These are phyloP conservation scores for Apophysomyces ossiformis DNA, from an alignment of 371 early-diverging fungal genomes.

Conservation along the genomic window DNA sequence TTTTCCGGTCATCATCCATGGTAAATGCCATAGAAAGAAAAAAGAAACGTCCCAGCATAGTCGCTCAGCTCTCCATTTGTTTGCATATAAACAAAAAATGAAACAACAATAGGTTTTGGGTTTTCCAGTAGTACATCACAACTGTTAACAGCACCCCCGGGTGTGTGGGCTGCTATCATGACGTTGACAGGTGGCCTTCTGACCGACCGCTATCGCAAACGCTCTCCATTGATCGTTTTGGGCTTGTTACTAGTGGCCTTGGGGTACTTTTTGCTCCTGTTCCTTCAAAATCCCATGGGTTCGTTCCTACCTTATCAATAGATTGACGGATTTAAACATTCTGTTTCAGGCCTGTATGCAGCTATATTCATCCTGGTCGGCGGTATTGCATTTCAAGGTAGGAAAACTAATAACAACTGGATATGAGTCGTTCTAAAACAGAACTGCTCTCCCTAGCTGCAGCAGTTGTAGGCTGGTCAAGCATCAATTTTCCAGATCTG, in stretches of 20 bases:
- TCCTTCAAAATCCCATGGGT: conserved; percentile 23
- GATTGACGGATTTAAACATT: not conserved
- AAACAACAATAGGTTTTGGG: conserved; percentile 32
- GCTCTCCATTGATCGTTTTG: conserved; percentile 19
- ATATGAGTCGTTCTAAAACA: too few species aligned
- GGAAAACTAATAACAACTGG: not conserved
- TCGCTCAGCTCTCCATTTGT: too few species aligned
- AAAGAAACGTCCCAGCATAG: not conserved
- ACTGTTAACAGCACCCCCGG: conserved; percentile 45
- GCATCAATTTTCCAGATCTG: conserved; percentile 36
- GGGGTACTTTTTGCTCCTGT: conserved; percentile 20
- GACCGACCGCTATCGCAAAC: conserved; percentile 22
- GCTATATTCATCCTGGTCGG: conserved; percentile 16
- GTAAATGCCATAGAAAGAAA: conserved; percentile 7
- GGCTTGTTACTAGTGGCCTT: conserved; percentile 24
- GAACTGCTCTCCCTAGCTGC: conserved; percentile 16
- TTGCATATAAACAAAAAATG: too few species aligned
- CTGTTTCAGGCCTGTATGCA: not conserved
- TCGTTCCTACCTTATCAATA: not conserved
- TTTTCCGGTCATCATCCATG: conserved; percentile 26
- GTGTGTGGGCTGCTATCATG: conserved; percentile 21
- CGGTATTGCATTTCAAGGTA: conserved; percentile 22
- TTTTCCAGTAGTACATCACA: conserved; percentile 42
- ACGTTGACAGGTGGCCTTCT: conserved; percentile 24
- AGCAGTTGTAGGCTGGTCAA: conserved; percentile 43